Percentiles rank a stretch among this genome's conserved stretches.
phyloP scores from a whole-genome alignment of 2,329 filamentous ascomycete species.

The Akanthomyces muscarius region DNA sequence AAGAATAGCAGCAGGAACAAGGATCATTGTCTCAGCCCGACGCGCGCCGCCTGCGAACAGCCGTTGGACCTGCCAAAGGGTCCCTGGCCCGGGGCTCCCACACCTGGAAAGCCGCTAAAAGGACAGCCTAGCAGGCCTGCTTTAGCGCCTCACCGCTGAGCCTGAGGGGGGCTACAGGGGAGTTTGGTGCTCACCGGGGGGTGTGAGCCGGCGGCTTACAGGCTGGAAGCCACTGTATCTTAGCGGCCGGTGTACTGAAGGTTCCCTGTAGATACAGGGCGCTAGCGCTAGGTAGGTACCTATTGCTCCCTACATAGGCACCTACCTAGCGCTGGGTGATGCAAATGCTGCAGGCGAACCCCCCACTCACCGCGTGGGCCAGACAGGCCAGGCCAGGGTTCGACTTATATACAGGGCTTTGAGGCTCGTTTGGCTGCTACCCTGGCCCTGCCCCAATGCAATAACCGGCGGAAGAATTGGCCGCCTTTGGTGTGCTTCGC shows the following conservation, averaged over 20 bases:
- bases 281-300: too few species aligned
- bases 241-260: not conserved
- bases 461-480: not conserved
- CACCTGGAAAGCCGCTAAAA: not conserved
- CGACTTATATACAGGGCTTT: not conserved
- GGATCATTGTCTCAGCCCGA: conserved; percentile 12
- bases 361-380: conserved; percentile 1
- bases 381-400: not conserved
- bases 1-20: not conserved
- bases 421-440: not conserved
- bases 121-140: not conserved
- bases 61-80: not conserved
- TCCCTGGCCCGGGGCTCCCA: not conserved
- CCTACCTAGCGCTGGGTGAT: not conserved
- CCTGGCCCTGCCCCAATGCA: too few species aligned
- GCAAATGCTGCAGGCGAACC: not conserved
- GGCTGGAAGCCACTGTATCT: not conserved
- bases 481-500: not conserved
- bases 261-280: not conserved
- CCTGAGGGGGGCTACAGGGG: not conserved
- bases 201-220: not conserved
- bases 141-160: not conserved
- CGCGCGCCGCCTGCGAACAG: conserved; percentile 2
- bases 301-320: too few species aligned
- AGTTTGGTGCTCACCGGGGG: not conserved